Evolutionary conservation across 1,284 basidiomycete genomes (phyloP).

Genomic region (Fomitopsis palustris): DNA sequence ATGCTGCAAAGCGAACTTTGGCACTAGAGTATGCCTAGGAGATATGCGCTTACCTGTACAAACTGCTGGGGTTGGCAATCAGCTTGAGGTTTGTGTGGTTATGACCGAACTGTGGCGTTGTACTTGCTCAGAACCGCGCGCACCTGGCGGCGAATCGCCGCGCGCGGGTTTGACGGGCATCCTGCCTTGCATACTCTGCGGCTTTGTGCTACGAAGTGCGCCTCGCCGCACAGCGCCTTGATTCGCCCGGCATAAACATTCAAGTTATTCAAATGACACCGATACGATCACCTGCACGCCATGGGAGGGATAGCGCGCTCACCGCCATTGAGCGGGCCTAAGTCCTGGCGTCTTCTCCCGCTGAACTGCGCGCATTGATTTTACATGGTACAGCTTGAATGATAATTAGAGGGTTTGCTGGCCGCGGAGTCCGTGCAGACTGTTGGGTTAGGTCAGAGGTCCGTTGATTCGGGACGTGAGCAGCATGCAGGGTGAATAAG

Average conservation of each 20-base stretch:
- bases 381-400: neutral
- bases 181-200: neutral
- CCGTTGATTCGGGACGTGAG: neutral
- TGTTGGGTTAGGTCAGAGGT: conserved; percentile 2
- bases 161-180: neutral
- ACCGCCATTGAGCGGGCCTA: neutral
- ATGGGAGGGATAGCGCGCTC: neutral
- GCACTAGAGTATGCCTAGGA: neutral
- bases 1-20: neutral
- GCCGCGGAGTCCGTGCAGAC: neutral
- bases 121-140: neutral
- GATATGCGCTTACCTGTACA: neutral
- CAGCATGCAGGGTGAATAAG: neutral
- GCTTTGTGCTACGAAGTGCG: neutral
- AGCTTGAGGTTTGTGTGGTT: neutral
- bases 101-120: neutral
- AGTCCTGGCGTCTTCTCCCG: neutral
- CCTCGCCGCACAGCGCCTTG: neutral
- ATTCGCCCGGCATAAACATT: neutral
- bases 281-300: neutral
- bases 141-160: neutral
- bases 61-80: neutral
- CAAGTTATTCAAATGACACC: neutral
- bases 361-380: neutral
- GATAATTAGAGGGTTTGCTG: too few relatives aligned